These are phyloP conservation scores for Penicillium flavigenum DNA, from an alignment of 495 filamentous ascomycete genomes.

Conservation along the genomic window DNA sequence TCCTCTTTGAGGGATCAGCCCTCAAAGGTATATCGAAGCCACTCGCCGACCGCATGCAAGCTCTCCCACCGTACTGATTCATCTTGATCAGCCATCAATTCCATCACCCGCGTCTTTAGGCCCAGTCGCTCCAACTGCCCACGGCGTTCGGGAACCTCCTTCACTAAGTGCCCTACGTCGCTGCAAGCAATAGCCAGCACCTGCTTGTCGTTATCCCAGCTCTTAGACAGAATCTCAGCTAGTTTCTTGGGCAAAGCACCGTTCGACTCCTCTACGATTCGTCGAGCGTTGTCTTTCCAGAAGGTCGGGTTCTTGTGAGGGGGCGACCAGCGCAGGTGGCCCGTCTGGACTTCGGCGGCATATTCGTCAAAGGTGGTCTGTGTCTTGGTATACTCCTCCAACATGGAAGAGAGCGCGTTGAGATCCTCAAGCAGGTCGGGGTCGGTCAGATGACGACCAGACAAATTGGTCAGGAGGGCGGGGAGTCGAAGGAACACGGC, in stretches of 20 bases:
- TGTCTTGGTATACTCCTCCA: conserved; percentile 91
- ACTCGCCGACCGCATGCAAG: conserved; percentile 86
- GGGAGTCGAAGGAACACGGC: conserved; percentile 83
- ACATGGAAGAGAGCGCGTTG: conserved; percentile 65
- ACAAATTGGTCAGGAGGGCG: conserved; percentile 73
- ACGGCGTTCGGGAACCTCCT: conserved; percentile 84
- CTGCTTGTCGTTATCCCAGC: conserved; percentile 90
- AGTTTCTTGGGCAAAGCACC: conserved; percentile 79
- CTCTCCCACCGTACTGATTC: conserved; percentile 95
- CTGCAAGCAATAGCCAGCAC: conserved; percentile 96
- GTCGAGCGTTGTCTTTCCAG: conserved; percentile 93
- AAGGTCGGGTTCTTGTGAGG: conserved; percentile 87
- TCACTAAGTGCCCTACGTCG: conserved; percentile 85
- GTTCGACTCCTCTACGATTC: conserved; percentile 81
- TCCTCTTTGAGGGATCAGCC: conserved; percentile 25
- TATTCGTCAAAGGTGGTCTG: conserved; percentile 98
- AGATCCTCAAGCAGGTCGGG: conserved; percentile 88
- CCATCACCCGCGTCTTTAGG: conserved; percentile 89
- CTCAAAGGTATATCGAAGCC: conserved; percentile 89
- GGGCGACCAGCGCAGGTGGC: conserved; percentile 92
- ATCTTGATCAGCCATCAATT: conserved; percentile 87
- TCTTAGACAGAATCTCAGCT: conserved; percentile 80
- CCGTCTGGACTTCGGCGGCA: conserved; percentile 81
- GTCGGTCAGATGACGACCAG: conserved; percentile 81
- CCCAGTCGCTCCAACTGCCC: conserved; percentile 83